Conservation (phyloP, 305 asterid species). For the Fraxinus floribunda region DNA sequence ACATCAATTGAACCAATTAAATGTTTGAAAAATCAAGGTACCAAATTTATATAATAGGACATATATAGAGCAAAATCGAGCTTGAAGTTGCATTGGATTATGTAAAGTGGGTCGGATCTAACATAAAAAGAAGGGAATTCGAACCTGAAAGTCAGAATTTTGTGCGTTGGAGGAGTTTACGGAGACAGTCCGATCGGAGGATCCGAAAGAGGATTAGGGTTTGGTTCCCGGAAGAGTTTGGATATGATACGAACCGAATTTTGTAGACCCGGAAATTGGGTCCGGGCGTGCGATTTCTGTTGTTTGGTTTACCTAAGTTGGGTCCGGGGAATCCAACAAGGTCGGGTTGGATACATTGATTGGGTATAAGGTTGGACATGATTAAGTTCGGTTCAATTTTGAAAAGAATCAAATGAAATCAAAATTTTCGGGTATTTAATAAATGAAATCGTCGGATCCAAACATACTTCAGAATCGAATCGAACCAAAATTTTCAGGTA, state of each 20-base stretch:
- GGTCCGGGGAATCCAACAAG: no score
- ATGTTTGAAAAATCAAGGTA: background rate
- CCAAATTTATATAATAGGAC: background rate
- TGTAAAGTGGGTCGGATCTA: conserved; percentile 40
- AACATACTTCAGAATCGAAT: no score
- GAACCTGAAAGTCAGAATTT: conserved; percentile 32
- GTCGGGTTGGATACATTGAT: no score
- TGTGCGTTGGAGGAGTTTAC: conserved; percentile 12
- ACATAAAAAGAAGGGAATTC: background rate
- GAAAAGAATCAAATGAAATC: no score
- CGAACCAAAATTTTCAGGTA: no score
- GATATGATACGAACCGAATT: conserved; percentile 31
- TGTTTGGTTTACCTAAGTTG: no score
- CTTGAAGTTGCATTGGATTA: conserved; percentile 1
- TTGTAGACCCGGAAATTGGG: conserved; percentile 35
- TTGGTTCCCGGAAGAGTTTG: conserved; percentile 29
- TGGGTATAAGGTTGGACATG: no score
- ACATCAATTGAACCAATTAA: background rate
- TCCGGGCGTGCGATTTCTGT: conserved; percentile 20
- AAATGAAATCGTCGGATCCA: no score
- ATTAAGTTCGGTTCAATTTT: no score
- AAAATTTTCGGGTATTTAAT: no score
- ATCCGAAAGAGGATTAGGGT: conserved; percentile 60
- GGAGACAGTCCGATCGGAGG: conserved; percentile 42
- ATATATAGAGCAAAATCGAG: background rate